Conservation (phyloP, 2,329 filamentous ascomycete species). For the Macrophomina pseudophaseolina region DNA sequence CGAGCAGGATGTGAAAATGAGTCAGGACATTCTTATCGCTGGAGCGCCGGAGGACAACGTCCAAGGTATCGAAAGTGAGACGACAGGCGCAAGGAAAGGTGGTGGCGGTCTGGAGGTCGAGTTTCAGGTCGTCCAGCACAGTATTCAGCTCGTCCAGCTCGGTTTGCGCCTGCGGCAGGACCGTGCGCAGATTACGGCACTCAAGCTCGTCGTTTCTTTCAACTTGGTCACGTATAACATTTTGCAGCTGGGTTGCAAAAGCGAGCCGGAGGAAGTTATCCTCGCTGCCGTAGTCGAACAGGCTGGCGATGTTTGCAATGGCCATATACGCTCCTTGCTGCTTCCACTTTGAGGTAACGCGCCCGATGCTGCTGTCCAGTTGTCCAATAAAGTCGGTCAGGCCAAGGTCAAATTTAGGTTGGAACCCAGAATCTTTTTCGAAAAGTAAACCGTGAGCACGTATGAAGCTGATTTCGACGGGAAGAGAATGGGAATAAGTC, state of each 20-base stretch:
- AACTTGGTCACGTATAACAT: conserved; percentile 27
- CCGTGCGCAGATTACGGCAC: not conserved
- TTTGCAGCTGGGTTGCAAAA: not conserved
- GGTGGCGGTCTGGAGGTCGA: too few species aligned
- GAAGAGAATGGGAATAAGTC: conserved; percentile 39
- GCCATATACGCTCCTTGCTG: too few species aligned
- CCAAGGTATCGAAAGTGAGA: conserved; percentile 53
- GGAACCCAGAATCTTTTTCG: conserved; percentile 50
- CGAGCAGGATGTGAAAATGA: conserved; percentile 66
- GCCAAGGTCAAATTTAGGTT: conserved; percentile 9
- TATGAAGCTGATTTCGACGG: conserved; percentile 66
- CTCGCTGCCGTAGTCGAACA: conserved; percentile 60
- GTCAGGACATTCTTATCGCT: conserved; percentile 65
- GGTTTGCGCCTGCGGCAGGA: too few species aligned
- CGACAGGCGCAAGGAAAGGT: conserved; percentile 42
- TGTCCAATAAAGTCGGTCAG: conserved; percentile 54
- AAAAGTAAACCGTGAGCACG: conserved; percentile 70
- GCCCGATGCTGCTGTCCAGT: conserved; percentile 63
- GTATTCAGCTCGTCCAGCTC: too few species aligned
- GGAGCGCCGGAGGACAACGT: conserved; percentile 56
- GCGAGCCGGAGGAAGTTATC: conserved; percentile 40
- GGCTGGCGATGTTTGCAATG: conserved; percentile 60
- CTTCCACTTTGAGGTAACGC: conserved; percentile 59
- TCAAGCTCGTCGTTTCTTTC: not conserved
- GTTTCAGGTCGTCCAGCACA: too few species aligned